Base-by-base conservation (phyloP, 2,329 filamentous ascomycete species). In the Microcera coccophila region DNA sequence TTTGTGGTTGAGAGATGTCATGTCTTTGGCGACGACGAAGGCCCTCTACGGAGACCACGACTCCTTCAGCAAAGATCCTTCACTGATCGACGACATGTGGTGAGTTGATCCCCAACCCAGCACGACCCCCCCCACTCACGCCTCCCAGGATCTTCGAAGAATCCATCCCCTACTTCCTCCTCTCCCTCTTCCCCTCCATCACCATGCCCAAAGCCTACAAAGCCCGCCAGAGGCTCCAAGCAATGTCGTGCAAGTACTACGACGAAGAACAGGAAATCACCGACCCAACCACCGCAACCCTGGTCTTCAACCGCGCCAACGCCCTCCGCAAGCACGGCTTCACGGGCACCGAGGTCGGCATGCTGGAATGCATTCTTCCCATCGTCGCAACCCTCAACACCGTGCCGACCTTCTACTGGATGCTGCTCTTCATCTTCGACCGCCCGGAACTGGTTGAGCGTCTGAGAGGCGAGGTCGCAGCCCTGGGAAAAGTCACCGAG, bases 21-120 rank as follows among this genome's bases (percentile, higher is more conserved):
- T 73, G 44, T 67, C 64, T 2, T 39, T 65, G 3, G 67, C 69
- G 5, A 69, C 67, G 0, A 60, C 61, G 8, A 48, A 62, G 19
- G 62, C 67, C 3, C 55, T 76, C 17, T 73, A 68, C 35, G 72
- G 73, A 2, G 61, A 67, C 1, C 44, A 65, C 2, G 72, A 74
- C 42, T 70, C 71, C 0, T 61, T 73, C 22, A 59, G 50, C n/a
- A 37, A 54, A 1, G 51, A 56, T 4, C 45, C 45, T 7, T 36
- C 41, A 1, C 19, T 58, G 4, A 39, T 59, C 16, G 35, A 54
- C 7, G 38, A 47, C 4, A 36, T 52, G 20, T 59, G 57, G 57
- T 58, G 39, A 12, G 48, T 38, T 1, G 12, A 10, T 22, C 12
- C 14, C 12, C 2, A 31, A 14, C 2, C 1, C 10, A 33, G 3